Evolutionary conservation across 345 rosid genomes (phyloP).

Genomic region (Physaria fendleri): DNA sequence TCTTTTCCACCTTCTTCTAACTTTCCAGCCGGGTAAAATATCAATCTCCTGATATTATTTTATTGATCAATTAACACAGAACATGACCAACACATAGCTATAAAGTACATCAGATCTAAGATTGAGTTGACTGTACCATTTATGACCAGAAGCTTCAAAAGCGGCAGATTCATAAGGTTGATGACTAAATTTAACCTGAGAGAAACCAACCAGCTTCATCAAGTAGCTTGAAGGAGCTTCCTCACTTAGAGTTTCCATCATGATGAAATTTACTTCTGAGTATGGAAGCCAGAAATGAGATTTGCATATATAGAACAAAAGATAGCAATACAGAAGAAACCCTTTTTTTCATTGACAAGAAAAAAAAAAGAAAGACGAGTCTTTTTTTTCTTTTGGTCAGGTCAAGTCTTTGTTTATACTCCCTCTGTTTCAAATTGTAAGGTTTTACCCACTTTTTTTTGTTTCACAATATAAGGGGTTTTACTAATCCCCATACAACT

Average conservation of each 20-base stretch:
- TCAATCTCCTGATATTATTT: neutral
- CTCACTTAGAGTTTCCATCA: slow-evolving; percentile 2
- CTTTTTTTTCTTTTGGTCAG: too few species aligned
- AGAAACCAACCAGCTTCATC: slow-evolving; percentile 1
- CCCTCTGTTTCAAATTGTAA: too few species aligned
- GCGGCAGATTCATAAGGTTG: slow-evolving; percentile 3
- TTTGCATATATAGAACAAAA: neutral
- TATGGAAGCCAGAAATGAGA: neutral
- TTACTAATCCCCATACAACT: too few species aligned
- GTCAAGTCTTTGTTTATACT: too few species aligned
- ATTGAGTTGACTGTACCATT: neutral
- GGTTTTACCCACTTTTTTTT: too few species aligned
- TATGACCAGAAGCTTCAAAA: neutral
- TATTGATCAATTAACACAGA: neutral
- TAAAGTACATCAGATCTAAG: neutral
- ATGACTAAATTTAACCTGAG: neutral
- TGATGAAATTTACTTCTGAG: neutral
- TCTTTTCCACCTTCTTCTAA: neutral
- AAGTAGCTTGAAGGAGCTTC: slow-evolving; percentile 10
- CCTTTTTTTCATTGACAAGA: too few species aligned
- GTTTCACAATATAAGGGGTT: too few species aligned
- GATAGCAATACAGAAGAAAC: neutral
- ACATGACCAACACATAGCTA: neutral
- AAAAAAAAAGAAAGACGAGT: too few species aligned
- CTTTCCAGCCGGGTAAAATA: slow-evolving; percentile 5